Conservation (phyloP, 257 asterid species). For the Fraxinus cuspidata region DNA sequence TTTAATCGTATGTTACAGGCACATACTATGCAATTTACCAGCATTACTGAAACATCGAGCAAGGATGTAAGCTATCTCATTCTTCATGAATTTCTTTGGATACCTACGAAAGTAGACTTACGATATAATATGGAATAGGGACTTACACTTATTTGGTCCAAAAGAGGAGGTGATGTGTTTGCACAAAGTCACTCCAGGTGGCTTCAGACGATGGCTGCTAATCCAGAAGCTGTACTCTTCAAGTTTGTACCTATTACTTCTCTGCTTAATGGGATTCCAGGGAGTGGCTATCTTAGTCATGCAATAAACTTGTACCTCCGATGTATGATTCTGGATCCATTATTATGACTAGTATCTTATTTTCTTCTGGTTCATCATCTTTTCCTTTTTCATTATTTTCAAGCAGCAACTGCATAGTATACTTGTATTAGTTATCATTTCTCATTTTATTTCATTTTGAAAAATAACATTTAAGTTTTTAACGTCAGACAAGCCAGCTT, state of each 20-base stretch:
- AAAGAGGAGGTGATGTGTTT: conserved; percentile 97
- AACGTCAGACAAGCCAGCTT: conserved; percentile 73
- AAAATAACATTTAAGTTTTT: conserved; percentile 11
- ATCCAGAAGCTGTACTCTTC: conserved; percentile 87
- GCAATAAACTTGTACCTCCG: conserved; percentile 90
- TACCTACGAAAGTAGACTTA: conserved; percentile 24
- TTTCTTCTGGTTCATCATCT: conserved; percentile 1
- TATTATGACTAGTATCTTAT: conserved; percentile 13
- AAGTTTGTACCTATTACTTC: conserved; percentile 95
- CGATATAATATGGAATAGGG: conserved; percentile 56
- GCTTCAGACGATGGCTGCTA: conserved; percentile 92
- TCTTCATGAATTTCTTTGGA: conserved; percentile 21
- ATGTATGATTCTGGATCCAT: conserved; percentile 50
- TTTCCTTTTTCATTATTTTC: conserved; percentile 5
- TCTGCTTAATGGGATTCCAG: conserved; percentile 92
- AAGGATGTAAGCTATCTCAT: conserved; percentile 70
- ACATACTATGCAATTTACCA: conserved; percentile 90
- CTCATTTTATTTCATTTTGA: not conserved
- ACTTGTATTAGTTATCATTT: conserved; percentile 12
- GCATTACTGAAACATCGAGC: conserved; percentile 91
- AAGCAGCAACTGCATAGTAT: conserved; percentile 2
- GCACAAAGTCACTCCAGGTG: conserved; percentile 96
- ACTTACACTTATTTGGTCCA: conserved; percentile 93
- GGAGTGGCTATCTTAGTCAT: conserved; percentile 95
- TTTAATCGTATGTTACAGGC: conserved; percentile 86